Base-by-base conservation (phyloP, 352 stramenopile genomes). In the Peronospora farinosa region DNA sequence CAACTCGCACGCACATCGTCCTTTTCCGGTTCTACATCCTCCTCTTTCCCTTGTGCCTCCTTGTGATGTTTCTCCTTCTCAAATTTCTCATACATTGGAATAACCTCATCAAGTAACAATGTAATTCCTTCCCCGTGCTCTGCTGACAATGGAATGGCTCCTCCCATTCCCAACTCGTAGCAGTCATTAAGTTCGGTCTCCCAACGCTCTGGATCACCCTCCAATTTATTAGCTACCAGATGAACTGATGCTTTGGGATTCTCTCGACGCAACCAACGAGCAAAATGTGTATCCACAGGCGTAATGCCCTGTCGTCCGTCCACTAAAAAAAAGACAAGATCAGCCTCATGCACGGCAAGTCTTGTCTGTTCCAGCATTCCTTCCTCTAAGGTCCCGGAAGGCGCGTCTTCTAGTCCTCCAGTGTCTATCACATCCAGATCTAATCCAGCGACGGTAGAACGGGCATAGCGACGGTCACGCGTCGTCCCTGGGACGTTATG, bases 401-500 rank as follows among this genome's bases (percentile, higher is more conserved):
- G 78, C 19, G 78, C 71, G 25, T 92, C 81, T 52, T 82, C 81
- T 3, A 92, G 69, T 32, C 81, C 81, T 25, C 81, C 81, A 28
- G 81, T 92, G 66, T 92, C 81, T 27, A 90, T 84, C 48, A 92
- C 78, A 38, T 92, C 78, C 47, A 92, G 72, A n/a, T 86, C 72
- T 52, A 92, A 38, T 5, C 78, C 78, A 0, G 81, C 78, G 2
- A 92, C 39, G 0, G 76, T 75, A 2, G 73, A 74, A 43, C 72
- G 51, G 4, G 74, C 75, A 57, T 88, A 90, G 33, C 81, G 76
- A 1, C 81, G 78, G 47, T 92, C 81, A 16, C 81, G 78, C 8
- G 81, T 92, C 7, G 80, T 92, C 8, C 80, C 80, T 0, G 80
- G 76, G 1, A 92, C 80, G 43, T 92, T 82, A 60, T 92, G 80